Percentiles rank a stretch among this genome's conserved stretches.
These are phyloP conservation scores for Meira nashicola DNA, from an alignment of 1,284 basidiomycete genomes.

Conservation along the genomic window DNA sequence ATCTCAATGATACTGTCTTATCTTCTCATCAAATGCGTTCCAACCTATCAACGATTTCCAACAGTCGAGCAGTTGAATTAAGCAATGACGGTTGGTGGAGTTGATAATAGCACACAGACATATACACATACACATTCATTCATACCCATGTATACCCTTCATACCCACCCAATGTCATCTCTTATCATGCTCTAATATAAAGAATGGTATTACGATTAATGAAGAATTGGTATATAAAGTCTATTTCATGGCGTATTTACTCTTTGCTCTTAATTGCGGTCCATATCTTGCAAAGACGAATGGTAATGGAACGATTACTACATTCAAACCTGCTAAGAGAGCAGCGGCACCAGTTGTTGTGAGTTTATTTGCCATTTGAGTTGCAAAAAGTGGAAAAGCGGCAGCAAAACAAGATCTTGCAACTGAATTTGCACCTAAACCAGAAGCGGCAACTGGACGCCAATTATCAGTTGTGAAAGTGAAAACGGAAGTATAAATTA, in stretches of 20 bases:
- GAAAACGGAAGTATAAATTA: conserved; percentile 52
- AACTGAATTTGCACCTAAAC: conserved; percentile 16
- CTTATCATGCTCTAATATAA: too few species aligned
- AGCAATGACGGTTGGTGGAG: conserved; percentile 11
- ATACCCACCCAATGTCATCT: too few species aligned
- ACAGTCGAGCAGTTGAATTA: not conserved
- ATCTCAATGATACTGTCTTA: not conserved
- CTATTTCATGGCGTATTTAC: not conserved
- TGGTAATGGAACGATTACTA: conserved; percentile 13
- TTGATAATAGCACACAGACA: too few species aligned
- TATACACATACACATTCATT: not conserved
- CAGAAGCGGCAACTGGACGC: conserved; percentile 26
- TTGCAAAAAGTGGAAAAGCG: conserved; percentile 23
- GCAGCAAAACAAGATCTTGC: conserved; percentile 11
- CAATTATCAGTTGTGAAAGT: conserved; percentile 13
- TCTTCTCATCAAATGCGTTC: not conserved
- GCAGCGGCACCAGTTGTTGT: conserved; percentile 18
- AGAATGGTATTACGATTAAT: too few species aligned
- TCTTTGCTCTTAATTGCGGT: conserved; percentile 15
- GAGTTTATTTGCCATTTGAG: conserved; percentile 17
- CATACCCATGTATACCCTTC: not conserved
- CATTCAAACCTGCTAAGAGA: conserved; percentile 18
- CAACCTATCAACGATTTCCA: not conserved
- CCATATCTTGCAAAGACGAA: conserved; percentile 22
- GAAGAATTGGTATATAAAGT: too few species aligned